phyloP scores from a whole-genome alignment of 768 basidiomycete species.

The Cyclocybe aegerita region DNA sequence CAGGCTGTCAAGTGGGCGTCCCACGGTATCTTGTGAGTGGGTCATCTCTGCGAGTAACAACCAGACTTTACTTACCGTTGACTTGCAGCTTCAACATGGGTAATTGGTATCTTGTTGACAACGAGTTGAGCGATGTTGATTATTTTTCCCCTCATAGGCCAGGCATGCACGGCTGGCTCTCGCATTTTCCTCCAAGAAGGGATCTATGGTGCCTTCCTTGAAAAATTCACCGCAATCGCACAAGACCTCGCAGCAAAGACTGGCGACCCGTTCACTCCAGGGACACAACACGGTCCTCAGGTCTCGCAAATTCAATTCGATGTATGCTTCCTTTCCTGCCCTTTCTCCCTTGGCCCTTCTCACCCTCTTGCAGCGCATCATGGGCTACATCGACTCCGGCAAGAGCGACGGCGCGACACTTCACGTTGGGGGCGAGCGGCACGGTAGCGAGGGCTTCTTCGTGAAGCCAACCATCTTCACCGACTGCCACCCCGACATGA shows the following conservation, averaged over 20 bases:
- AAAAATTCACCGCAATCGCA: constrained; percentile 50
- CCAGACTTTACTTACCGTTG: background rate
- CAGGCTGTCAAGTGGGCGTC: constrained; percentile 67
- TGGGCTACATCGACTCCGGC: constrained; percentile 75
- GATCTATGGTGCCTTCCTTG: constrained; percentile 77
- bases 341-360: background rate
- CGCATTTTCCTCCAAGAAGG: constrained; percentile 77
- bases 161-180: constrained; percentile 77
- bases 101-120: constrained; percentile 2
- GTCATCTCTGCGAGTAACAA: background rate
- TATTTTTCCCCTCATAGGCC: constrained; percentile 55
- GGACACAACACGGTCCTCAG: constrained; percentile 66
- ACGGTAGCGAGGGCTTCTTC: constrained; percentile 50
- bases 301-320: constrained; percentile 67
- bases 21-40: constrained; percentile 61
- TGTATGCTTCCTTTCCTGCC: constrained; percentile 31
- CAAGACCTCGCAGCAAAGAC: constrained; percentile 45
- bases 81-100: constrained; percentile 34
- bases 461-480: constrained; percentile 75
- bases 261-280: constrained; percentile 60
- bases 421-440: constrained; percentile 62
- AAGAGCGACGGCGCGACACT: constrained; percentile 70
- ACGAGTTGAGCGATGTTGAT: constrained; percentile 26
- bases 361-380: constrained; percentile 51
- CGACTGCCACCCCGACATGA: constrained; percentile 63